These are phyloP conservation scores for Gyrodon lividus DNA, from an alignment of 768 basidiomycete species.

Conservation along the genomic window DNA sequence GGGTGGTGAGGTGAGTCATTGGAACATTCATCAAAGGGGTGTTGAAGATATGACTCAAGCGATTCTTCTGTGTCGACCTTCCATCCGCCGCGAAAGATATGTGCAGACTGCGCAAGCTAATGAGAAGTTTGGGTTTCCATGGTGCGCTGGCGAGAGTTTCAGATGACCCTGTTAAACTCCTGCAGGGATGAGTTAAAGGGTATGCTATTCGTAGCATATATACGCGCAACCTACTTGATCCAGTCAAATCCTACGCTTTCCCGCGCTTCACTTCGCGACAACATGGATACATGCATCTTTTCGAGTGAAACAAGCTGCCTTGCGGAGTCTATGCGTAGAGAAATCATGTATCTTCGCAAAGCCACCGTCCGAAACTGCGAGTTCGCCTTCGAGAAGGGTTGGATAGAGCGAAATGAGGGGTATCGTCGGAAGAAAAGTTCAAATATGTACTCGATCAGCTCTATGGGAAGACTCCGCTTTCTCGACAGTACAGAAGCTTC, in stretches of 20 bases:
- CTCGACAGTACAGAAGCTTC: background rate
- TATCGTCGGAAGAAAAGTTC: conserved; percentile 18
- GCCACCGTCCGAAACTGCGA: conserved; percentile 41
- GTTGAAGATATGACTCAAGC: conserved; percentile 34
- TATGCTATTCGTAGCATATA: conserved; percentile 12
- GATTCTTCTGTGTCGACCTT: conserved; percentile 43
- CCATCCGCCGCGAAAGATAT: conserved; percentile 45
- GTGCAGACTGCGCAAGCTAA: conserved; percentile 37
- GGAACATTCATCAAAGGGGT: conserved; percentile 24
- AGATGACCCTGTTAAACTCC: conserved; percentile 19
- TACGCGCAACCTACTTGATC: conserved; percentile 43
- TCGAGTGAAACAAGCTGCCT: conserved; percentile 30
- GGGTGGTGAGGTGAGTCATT: conserved; percentile 40
- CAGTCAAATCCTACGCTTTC: conserved; percentile 38
- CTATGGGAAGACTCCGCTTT: conserved; percentile 26
- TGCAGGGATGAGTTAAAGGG: conserved; percentile 8
- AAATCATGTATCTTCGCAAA: conserved; percentile 36
- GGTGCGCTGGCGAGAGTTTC: conserved; percentile 18
- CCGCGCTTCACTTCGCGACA: conserved; percentile 18
- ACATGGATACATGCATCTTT: conserved; percentile 30
- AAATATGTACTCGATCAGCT: conserved; percentile 33
- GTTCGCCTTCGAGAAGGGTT: conserved; percentile 41
- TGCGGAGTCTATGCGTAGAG: conserved; percentile 18
- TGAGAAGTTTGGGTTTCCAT: conserved; percentile 32
- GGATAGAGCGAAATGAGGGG: conserved; percentile 35